Evolutionary conservation across 495 filamentous ascomycete species (phyloP).

Genomic region (Tuber umbilicatum): DNA sequence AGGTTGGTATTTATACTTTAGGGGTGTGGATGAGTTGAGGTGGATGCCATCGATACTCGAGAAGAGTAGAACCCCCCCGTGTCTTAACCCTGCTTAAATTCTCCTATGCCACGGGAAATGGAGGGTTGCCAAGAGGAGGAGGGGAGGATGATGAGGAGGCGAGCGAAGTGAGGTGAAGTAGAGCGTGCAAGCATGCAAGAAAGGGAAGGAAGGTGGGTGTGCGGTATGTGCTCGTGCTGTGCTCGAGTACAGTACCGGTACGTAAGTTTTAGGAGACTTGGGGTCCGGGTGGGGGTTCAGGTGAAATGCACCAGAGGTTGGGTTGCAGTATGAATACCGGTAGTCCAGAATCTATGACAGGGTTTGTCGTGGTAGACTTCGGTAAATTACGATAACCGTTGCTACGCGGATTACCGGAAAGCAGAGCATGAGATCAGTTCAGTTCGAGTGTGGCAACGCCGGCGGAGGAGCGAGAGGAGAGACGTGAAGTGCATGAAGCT

Average conservation of each 20-base stretch:
- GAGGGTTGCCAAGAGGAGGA: neutral
- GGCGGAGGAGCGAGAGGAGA: neutral
- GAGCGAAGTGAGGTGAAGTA: neutral
- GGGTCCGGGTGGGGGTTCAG: neutral
- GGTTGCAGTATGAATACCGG: neutral
- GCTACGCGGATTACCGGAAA: neutral
- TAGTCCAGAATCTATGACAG: neutral
- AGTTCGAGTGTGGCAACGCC: neutral
- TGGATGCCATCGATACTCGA: neutral
- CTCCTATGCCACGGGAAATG: neutral
- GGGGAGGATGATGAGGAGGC: too few relatives aligned
- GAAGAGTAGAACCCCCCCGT: neutral
- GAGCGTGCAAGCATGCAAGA: neutral
- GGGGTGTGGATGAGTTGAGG: neutral
- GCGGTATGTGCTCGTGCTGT: too few relatives aligned
- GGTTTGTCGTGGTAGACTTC: neutral
- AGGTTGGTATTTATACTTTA: neutral
- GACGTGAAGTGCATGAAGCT: neutral
- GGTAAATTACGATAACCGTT: neutral
- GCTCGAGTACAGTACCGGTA: too few relatives aligned
- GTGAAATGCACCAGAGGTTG: neutral
- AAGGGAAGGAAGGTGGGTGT: neutral
- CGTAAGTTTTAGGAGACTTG: neutral
- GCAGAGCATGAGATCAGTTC: neutral
- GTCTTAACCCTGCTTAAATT: neutral